Evolutionary conservation across 2,329 filamentous ascomycete genomes (phyloP), one percentile per base, ranked within the genome.

Genomic region (Fusarium mundagurra): DNA sequence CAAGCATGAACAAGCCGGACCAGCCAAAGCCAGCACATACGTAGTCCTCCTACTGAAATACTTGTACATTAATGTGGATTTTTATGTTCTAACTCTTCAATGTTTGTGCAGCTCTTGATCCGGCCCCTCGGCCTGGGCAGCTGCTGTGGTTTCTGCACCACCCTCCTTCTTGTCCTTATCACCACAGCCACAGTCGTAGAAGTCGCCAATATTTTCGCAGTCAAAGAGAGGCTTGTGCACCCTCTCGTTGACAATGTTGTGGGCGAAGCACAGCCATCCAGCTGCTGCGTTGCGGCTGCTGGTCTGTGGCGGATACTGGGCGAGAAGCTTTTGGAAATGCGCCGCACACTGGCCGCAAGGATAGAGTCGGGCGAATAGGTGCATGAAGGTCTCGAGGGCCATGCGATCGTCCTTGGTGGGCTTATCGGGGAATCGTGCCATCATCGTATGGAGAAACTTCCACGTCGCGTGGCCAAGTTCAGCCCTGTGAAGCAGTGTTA

Each of bases 401-500:
- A 88, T 84, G 73, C 88, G 88, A 75, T 93, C 91, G 73, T 92
- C 90, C 59, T 85, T 80, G 6, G 89, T 88, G 5, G 91, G 91
- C 76, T 90, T 85, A 62, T 92, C 90, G 74, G 91, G 91, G 82
- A 92, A 93, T 47, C 90, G 89, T 17, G 90, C 89, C 85, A 92
- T 90, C 87, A 91, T 92, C 6, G 91, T 93, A 81, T 93, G 91
- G 58, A 93, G 84, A 76, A 93, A 87, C 78, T 91, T 92, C 91
- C 91, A 93, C 41, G 90, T 89, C 31, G 91, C 90, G 69, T 90
- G 88, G 72, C 91, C 91, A 54, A 93, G 88, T 80, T 93, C 91
- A 76, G 88, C 88, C 80, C 88, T 90, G 76, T 58, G 27, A 50
- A 38, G 33, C 24, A 18, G 38, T 50, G 66, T 73, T 67, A 76